A percentile compares a stretch with the other conserved stretches of the same genome.
These are phyloP conservation scores for Cicer chorassanicum DNA, from an alignment of 306 rosid genomes.

Conservation along the genomic window DNA sequence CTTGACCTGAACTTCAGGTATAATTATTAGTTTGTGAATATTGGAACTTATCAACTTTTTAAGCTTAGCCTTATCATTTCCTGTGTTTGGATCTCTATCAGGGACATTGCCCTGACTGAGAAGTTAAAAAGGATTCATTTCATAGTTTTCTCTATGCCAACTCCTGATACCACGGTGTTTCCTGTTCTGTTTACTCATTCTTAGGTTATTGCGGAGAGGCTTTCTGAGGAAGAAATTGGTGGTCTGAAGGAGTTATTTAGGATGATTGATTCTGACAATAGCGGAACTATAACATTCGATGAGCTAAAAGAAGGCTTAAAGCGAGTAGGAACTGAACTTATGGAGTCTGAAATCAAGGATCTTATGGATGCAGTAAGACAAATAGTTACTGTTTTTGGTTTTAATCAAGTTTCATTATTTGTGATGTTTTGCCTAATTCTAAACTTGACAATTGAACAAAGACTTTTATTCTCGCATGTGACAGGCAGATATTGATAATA, in stretches of 20 bases:
- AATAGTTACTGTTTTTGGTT: slow-evolving; percentile 2
- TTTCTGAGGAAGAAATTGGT: slow-evolving; percentile 73
- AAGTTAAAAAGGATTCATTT: slow-evolving; percentile 36
- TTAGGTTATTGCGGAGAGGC: slow-evolving; percentile 66
- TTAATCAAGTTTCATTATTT: slow-evolving; percentile 1
- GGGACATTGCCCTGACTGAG: slow-evolving; percentile 12
- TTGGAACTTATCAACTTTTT: slow-evolving; percentile 9
- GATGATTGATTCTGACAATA: slow-evolving; percentile 60
- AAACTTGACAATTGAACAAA: slow-evolving; percentile 15
- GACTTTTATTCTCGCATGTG: slow-evolving; percentile 14
- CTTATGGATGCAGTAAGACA: slow-evolving; percentile 67
- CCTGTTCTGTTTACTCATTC: slow-evolving; percentile 34
- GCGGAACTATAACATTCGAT: slow-evolving; percentile 68
- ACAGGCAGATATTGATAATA: slow-evolving; percentile 67
- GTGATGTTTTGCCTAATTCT: slow-evolving; percentile 19
- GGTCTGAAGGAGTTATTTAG: slow-evolving; percentile 63
- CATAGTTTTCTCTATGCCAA: slow-evolving; percentile 14
- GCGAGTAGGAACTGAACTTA: slow-evolving; percentile 60
- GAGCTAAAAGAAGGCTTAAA: slow-evolving; percentile 64
- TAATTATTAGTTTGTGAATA: slow-evolving; percentile 6
- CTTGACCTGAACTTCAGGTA: slow-evolving; percentile 30
- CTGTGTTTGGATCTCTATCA: slow-evolving; percentile 25
- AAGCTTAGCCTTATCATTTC: slow-evolving; percentile 9
- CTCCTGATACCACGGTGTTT: slow-evolving; percentile 4
- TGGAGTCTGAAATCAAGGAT: slow-evolving; percentile 67